A percentile compares a stretch with the other conserved stretches of the same genome.
Conservation (phyloP, 768 basidiomycete species). For the Mycena capillaripes region DNA sequence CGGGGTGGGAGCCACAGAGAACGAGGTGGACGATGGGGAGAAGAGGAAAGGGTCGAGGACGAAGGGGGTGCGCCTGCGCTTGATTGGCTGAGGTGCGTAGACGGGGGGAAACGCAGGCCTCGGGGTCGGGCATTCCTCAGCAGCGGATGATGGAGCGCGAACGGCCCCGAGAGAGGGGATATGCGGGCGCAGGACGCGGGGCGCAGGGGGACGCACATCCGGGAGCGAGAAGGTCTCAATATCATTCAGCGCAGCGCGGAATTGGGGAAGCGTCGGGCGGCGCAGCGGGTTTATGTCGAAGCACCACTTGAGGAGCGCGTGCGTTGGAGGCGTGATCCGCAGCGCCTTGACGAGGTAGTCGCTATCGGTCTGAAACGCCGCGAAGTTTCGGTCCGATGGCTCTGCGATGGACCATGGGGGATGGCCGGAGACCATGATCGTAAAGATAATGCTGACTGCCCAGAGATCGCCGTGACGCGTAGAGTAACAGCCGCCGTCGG, state of each 20-base stretch:
- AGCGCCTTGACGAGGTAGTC: constrained; percentile 19
- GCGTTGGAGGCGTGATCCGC: constrained; percentile 7
- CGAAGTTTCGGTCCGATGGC: constrained; percentile 1
- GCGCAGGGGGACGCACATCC: not conserved
- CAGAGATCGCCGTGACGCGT: constrained; percentile 11
- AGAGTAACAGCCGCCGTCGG: constrained; percentile 5
- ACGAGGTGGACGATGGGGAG: not conserved
- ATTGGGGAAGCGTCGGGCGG: constrained; percentile 21
- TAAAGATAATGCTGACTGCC: constrained; percentile 17
- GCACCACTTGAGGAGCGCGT: constrained; percentile 24
- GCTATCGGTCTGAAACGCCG: constrained; percentile 12
- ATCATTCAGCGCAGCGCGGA: constrained; percentile 23
- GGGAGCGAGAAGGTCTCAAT: constrained; percentile 9
- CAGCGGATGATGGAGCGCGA: not conserved
- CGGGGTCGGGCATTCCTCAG: not conserved
- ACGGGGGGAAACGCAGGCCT: not conserved
- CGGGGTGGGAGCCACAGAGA: too few relatives aligned
- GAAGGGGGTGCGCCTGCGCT: not conserved
- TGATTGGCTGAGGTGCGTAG: constrained; percentile 6
- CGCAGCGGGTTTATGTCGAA: constrained; percentile 26
- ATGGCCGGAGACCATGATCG: constrained; percentile 13
- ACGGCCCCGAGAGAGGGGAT: not conserved
- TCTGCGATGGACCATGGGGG: constrained; percentile 16
- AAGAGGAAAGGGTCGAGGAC: not conserved
- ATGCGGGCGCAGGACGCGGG: not conserved